Base-by-base conservation (phyloP, 768 basidiomycete species). In the Tremella fuciformis region DNA sequence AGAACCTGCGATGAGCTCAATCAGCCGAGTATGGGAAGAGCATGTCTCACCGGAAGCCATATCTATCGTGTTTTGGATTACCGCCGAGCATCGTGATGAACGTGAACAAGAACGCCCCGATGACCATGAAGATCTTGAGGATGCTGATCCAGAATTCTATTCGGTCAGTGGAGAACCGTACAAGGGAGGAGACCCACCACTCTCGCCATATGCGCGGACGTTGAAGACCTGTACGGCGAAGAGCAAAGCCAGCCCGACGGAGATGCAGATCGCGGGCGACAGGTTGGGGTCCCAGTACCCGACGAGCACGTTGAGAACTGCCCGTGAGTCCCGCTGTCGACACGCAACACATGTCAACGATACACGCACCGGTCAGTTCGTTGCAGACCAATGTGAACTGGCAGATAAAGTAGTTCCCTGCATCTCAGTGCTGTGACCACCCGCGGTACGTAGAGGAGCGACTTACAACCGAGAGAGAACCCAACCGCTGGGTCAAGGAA, bases 31-130 rank as follows among this genome's bases (percentile, higher is more conserved):
- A 18, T 61, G 67, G 29, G 56, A 54, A 34, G 11, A 11, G 11
- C 55, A 65, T 69, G 64, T 64, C 65, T 50, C 37, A 69, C 40
- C 64, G 53, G 54, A 66, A 66, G 13, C 64, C 64, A 65, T 83
- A 84, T 2, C 65, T 79, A 57, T 85, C 83, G 47, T 78, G 80
- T 25, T 80, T 61, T 1, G 84, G 84, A 69, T 84, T 84, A 15
- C 83, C 46, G 55, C 39, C 18, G 8, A 83, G 80, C 84, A 85
- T 84, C 15, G 83, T 83, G 41, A 84, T 70, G 57, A 85, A 83
- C 1, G 84, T 84, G 68, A 84, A 84, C n/a, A 73, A 58, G 57
- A 83, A 81, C 15, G 84, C 65, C 22, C 81, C 80, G 48, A 80
- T 62, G 18, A 81, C 81, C 2, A 85, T 75, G 47, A 81, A 68